Evolutionary conservation across 202 grass and related monocot species (phyloP).

Genomic region (Musa balbisiana): DNA sequence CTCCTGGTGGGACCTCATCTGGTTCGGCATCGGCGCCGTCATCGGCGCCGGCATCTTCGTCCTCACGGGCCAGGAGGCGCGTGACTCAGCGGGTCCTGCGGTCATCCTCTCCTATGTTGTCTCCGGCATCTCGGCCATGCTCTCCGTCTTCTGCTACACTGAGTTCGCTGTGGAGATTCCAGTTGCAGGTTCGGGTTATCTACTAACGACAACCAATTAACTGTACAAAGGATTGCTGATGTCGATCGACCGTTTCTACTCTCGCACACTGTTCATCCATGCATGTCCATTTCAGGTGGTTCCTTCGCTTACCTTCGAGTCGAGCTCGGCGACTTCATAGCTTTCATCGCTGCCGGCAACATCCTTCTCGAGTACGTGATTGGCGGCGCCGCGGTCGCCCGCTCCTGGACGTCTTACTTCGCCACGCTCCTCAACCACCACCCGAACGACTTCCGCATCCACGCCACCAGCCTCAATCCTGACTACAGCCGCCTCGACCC

Average conservation of each 20-base stretch:
- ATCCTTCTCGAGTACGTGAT: slow-evolving; percentile 14
- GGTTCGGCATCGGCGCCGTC: slow-evolving; percentile 17
- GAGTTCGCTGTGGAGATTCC: slow-evolving; percentile 21
- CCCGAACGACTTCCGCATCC: slow-evolving; percentile 18
- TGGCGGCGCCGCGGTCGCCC: slow-evolving; percentile 5
- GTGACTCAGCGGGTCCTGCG: not conserved
- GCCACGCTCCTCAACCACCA: slow-evolving; percentile 13
- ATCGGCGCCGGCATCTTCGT: slow-evolving; percentile 19
- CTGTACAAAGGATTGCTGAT: no score
- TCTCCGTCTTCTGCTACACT: slow-evolving; percentile 21
- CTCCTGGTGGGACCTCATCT: slow-evolving; percentile 16
- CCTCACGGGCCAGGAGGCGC: slow-evolving; percentile 9
- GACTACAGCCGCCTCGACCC: slow-evolving; percentile 13
- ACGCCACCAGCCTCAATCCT: not conserved
- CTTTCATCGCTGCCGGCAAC: slow-evolving; percentile 14
- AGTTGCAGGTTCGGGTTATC: not conserved
- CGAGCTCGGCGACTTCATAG: slow-evolving; percentile 17
- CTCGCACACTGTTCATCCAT: no score
- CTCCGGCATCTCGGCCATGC: slow-evolving; percentile 20
- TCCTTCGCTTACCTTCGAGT: slow-evolving; percentile 14
- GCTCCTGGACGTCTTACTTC: slow-evolving; percentile 16
- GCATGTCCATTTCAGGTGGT: not conserved
- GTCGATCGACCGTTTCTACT: no score
- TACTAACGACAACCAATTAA: no score
- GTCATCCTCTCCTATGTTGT: slow-evolving; percentile 7